Percentiles rank a stretch among this genome's conserved stretches.
phyloP scores from a whole-genome alignment of 2,329 filamentous ascomycete species.

The Cercospora sp. region DNA sequence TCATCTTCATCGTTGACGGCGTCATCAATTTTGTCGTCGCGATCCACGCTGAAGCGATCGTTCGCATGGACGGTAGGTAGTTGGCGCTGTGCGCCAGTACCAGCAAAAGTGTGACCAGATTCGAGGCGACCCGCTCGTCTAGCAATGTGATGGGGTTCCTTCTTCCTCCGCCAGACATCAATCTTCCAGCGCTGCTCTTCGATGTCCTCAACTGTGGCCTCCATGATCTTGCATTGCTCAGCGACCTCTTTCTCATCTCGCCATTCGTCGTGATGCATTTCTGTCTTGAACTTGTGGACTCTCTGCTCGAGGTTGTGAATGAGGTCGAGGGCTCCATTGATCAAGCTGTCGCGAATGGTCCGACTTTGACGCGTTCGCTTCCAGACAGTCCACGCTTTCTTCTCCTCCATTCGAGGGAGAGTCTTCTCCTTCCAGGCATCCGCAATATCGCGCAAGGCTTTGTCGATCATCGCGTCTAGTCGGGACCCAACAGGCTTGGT shows the following conservation, averaged over 20 bases:
- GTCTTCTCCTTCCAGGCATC: slow-evolving; percentile 60
- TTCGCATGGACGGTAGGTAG: slow-evolving; percentile 16
- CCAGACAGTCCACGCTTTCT: slow-evolving; percentile 65
- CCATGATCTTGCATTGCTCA: slow-evolving; percentile 59
- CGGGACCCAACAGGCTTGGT: slow-evolving; percentile 41
- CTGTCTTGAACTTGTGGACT: slow-evolving; percentile 56
- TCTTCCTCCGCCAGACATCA: slow-evolving; percentile 39
- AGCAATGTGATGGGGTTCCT: slow-evolving; percentile 33
- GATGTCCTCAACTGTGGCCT: slow-evolving; percentile 64
- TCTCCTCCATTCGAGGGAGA: slow-evolving; percentile 55
- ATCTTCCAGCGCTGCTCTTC: slow-evolving; percentile 54
- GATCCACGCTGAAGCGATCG: slow-evolving; percentile 34
- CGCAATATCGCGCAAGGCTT: slow-evolving; percentile 54
- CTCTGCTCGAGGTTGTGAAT: slow-evolving; percentile 52
- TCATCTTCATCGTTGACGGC: slow-evolving; percentile 24
- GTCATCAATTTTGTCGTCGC: slow-evolving; percentile 12
- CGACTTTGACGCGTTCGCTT: slow-evolving; percentile 51
- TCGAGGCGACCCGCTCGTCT: slow-evolving; percentile 16
- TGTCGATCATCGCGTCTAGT: slow-evolving; percentile 55
- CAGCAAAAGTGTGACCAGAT: not conserved
- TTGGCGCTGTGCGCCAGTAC: not conserved
- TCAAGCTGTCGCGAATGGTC: slow-evolving; percentile 42
- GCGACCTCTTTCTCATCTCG: slow-evolving; percentile 54
- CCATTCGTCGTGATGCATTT: slow-evolving; percentile 58
- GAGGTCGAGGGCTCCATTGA: slow-evolving; percentile 47